These are phyloP conservation scores for Chenopodium formosanum DNA, from an alignment of 148 eudicot genomes.

Conservation along the genomic window DNA sequence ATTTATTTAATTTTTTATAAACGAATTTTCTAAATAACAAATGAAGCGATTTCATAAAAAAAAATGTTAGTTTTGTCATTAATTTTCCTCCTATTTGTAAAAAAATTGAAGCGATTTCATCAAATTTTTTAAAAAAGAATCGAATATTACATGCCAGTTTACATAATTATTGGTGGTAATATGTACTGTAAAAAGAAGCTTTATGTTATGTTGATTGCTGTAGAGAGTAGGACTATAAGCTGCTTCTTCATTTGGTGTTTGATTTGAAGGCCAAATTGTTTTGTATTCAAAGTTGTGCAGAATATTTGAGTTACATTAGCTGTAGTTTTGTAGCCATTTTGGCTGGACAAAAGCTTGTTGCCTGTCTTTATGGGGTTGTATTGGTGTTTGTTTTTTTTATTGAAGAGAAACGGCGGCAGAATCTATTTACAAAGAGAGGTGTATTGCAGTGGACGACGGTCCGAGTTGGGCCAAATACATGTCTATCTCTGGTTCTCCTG, in stretches of 20 bases:
- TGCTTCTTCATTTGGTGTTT: neutral
- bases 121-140: too few species aligned
- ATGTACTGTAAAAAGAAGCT: too few species aligned
- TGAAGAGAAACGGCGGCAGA: slow-evolving; percentile 86
- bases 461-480: slow-evolving; percentile 93
- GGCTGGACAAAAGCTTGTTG: neutral
- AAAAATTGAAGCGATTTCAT: too few species aligned
- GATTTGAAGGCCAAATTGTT: neutral
- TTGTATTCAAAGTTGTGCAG: neutral
- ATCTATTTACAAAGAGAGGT: slow-evolving; percentile 87
- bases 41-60: too few species aligned
- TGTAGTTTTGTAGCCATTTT: neutral
- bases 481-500: slow-evolving; percentile 88
- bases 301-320: neutral
- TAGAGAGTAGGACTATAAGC: too few species aligned
- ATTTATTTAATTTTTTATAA: neutral
- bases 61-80: too few species aligned
- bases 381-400: slow-evolving; percentile 35
- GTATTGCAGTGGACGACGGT: slow-evolving; percentile 81
- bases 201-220: too few species aligned
- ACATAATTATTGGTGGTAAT: neutral
- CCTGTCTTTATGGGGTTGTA: slow-evolving; percentile 18
- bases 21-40: too few species aligned
- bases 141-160: neutral
- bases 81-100: too few species aligned